Base-by-base conservation (phyloP, 2,329 filamentous ascomycete species). In the Colletotrichum sp. region DNA sequence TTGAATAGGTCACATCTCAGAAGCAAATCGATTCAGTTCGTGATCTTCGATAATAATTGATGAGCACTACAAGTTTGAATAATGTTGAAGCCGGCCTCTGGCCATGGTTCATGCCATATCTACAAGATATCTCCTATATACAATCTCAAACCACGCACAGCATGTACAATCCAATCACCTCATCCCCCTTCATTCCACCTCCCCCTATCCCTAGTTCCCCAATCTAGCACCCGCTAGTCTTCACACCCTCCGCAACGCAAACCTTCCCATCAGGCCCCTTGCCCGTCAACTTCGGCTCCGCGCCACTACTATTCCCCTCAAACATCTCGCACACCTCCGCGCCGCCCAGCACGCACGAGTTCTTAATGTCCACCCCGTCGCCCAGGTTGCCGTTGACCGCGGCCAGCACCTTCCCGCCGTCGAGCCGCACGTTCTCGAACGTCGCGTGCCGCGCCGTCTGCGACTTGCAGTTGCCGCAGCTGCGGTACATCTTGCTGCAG, bases 401-500 rank as follows among this genome's bases (percentile, higher is more conserved):
- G 32, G 82, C 84, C 21, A 88, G 81, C 26, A 83, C 82, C 55
- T 83, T 79, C 75, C 87, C 86, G 75, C 84, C 83, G 69, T 82
- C 81, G 75, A 85, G 84, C 59, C 82, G 85, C 78, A 89, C 83
- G 78, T 87, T 87, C 77, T 86, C 83, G 73, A 90, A 85, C 63
- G 86, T 84, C 70, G 87, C 85, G 75, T 84, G 82, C 73, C 88
- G 85, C 63, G 81, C 76, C 81, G 76, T 83, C 81, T 52, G 77
- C 83, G 59, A 0, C n/a, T 81, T 83, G 83, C 88, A 90, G 83
- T 90, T 88, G 66, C 87, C 87, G 79, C 87, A 89, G 26, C 83
- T 84, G 71, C 88, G 85, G 80, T 88, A 88, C 24, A 89, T 80
- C 77, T 89, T 89, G 57, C 87, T 87, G 55, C 86, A 86, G 77